These are phyloP conservation scores for Podospora anserina DNA, from an alignment of 495 filamentous ascomycete species.

Conservation along the genomic window DNA sequence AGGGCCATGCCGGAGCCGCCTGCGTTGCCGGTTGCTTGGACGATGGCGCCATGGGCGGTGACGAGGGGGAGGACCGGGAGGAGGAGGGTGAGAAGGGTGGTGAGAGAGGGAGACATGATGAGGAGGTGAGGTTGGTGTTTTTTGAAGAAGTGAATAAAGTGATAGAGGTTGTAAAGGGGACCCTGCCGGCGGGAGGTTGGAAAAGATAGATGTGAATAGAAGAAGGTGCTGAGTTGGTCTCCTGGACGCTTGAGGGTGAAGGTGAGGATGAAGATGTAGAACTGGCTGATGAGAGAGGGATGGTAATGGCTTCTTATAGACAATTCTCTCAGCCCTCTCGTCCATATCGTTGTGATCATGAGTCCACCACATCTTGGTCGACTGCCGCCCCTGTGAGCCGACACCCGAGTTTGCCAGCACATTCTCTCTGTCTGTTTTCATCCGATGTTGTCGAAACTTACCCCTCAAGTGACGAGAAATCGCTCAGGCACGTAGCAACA, in stretches of 20 bases:
- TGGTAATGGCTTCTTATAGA: slow-evolving; percentile 10
- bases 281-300: neutral
- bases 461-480: slow-evolving; percentile 6
- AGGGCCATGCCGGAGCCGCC: slow-evolving; percentile 50
- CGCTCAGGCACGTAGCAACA: neutral
- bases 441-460: slow-evolving; percentile 10
- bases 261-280: neutral
- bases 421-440: neutral
- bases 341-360: neutral
- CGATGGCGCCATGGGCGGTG: slow-evolving; percentile 50
- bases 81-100: slow-evolving; percentile 30
- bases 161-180: slow-evolving; percentile 7
- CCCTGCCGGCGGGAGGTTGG: slow-evolving; percentile 10
- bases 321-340: neutral
- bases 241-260: slow-evolving; percentile 12
- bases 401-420: neutral
- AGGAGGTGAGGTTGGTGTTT: slow-evolving; percentile 8
- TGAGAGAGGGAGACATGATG: slow-evolving; percentile 34
- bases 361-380: neutral
- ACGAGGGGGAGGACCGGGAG: slow-evolving; percentile 36
- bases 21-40: slow-evolving; percentile 44
- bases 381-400: neutral
- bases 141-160: slow-evolving; percentile 7
- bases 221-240: slow-evolving; percentile 1
- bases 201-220: slow-evolving; percentile 1